These are phyloP conservation scores for Fusarium sp. DNA, from an alignment of 2,329 filamentous ascomycete genomes.

Conservation along the genomic window DNA sequence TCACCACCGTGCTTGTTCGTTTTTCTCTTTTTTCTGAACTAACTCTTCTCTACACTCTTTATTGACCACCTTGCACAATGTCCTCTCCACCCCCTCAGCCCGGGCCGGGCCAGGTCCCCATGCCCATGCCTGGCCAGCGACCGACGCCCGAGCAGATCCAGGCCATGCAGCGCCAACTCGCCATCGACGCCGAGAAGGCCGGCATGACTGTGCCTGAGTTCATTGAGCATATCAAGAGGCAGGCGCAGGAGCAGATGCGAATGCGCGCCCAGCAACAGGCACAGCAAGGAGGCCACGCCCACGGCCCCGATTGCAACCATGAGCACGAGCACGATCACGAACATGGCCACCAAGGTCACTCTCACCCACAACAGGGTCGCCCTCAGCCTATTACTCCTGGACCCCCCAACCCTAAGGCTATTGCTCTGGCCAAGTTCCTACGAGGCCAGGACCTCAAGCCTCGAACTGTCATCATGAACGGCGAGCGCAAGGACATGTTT, in stretches of 20 bases:
- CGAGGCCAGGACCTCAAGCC: conserved; percentile 84
- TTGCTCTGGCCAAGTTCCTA: conserved; percentile 90
- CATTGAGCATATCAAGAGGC: conserved; percentile 71
- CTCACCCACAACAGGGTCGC: conserved; percentile 53
- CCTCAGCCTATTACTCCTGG: conserved; percentile 75
- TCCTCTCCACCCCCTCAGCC: conserved; percentile 44
- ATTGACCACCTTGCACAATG: conserved; percentile 37
- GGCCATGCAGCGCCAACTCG: conserved; percentile 82
- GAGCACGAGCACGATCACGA: conserved; percentile 42
- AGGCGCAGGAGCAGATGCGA: conserved; percentile 60
- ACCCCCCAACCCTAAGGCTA: conserved; percentile 85
- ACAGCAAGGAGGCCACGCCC: conserved; percentile 50
- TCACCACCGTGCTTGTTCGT: conserved; percentile 23
- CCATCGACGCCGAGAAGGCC: conserved; percentile 80
- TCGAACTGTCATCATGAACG: conserved; percentile 90
- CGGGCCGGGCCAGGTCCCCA: conserved; percentile 44
- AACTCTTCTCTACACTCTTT: conserved; percentile 25
- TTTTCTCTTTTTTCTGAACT: conserved; percentile 18
- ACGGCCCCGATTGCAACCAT: conserved; percentile 41
- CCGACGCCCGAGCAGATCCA: conserved; percentile 86
- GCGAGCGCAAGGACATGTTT: conserved; percentile 98
- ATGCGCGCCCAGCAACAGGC: conserved; percentile 55
- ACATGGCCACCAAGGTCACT: conserved; percentile 32
- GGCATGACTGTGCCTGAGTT: conserved; percentile 89
- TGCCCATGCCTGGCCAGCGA: conserved; percentile 53